Percentiles rank a stretch among this genome's conserved stretches.
These are phyloP conservation scores for Dioscorea alata DNA, from an alignment of 106 monocot genomes.

Conservation along the genomic window DNA sequence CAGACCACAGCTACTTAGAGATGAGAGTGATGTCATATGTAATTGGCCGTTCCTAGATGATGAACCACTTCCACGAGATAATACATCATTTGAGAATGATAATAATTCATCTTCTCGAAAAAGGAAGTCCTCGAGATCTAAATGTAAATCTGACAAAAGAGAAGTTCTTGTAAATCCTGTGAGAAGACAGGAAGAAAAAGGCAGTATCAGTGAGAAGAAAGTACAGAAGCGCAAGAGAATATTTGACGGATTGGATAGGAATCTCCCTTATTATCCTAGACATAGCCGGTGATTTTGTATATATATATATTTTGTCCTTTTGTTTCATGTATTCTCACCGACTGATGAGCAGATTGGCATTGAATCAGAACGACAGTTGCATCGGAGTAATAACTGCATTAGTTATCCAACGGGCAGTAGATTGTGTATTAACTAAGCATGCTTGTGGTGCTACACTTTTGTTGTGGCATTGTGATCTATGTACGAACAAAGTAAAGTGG, in stretches of 20 bases:
- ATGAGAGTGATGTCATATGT: constrained; percentile 30
- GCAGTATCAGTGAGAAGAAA: background rate
- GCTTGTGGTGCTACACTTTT: too few species aligned
- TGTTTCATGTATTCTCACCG: too few species aligned
- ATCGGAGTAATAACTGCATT: too few species aligned
- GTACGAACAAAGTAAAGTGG: too few species aligned
- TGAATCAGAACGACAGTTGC: too few species aligned
- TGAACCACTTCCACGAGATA: constrained; percentile 74
- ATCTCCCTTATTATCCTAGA: background rate
- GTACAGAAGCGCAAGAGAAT: constrained; percentile 13
- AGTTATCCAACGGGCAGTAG: too few species aligned
- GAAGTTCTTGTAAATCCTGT: background rate
- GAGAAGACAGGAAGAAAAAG: constrained; percentile 13
- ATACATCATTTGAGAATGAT: constrained; percentile 1
- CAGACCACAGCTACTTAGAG: constrained; percentile 13
- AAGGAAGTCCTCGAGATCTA: constrained; percentile 23
- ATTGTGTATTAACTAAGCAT: too few species aligned
- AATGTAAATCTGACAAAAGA: constrained; percentile 5
- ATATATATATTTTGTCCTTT: too few species aligned
- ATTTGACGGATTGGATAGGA: constrained; percentile 1
- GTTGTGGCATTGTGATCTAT: too few species aligned
- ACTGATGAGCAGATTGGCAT: too few species aligned
- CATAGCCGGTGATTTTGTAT: background rate
- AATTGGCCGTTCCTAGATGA: constrained; percentile 81
- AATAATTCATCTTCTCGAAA: constrained; percentile 9